Base-by-base conservation (phyloP, 345 rosid species). In the Citrus glauca region DNA sequence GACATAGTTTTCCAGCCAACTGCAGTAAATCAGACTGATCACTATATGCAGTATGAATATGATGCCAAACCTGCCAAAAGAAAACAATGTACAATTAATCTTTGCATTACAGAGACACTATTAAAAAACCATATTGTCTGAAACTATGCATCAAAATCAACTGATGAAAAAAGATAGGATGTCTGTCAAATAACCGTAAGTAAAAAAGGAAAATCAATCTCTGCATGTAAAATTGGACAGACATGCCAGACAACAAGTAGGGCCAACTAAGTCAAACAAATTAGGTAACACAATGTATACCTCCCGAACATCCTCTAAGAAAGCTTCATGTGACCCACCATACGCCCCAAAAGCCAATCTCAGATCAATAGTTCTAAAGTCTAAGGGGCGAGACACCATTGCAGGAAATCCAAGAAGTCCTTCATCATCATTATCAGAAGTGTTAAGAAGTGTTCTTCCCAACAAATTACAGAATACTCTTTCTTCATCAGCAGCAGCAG, bases 221-320 rank as follows among this genome's bases (percentile, higher is more conserved):
- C 24, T 7, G 60, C 37, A 48, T 17, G 73, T 22, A 42, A 70
- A 70, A 4, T 25, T 33, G 9, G 20, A 37, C 13, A 3, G 55
- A 9, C n/a, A 30, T 27, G n/a, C 71, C 24, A 70, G 27, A 28
- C 24, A 70, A 70, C 19, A 50, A 20, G 55, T 9, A 30, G 27
- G 61, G 32, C 37, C 57, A 63, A 48, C 30, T 63, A 30, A 24
- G 45, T 63, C 24, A 33, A 64, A 28, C 40, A 63, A 38, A 32
- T 64, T 74, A 64, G 3, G 45, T 48, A 74, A 20, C 53, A 62
- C 38, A 30, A 45, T 11, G 70, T 42, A 27, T 77, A 85, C 87
- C 87, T 82, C 87, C 22, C 85, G 79, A 78, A 85, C 87, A 80
- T 85, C 87, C 69, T 85, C 85, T n/a, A 82, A 38, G 66, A 85